Conservation (phyloP, 2,329 filamentous ascomycete genomes). For the Pseudogymnoascus sp. region DNA sequence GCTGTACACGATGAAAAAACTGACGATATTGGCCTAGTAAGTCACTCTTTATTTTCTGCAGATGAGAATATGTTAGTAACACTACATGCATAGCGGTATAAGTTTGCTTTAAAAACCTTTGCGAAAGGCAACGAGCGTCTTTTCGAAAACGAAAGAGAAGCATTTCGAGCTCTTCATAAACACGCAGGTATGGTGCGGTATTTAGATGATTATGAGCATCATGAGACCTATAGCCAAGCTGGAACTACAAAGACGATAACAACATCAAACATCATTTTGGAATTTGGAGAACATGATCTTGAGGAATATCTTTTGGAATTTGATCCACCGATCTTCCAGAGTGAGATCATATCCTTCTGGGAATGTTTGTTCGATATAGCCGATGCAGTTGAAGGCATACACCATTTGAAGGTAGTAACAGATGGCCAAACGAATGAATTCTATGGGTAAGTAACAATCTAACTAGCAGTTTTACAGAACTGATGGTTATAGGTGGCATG, state of each 20-base stretch:
- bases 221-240: not conserved
- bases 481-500: slow-evolving; percentile 30
- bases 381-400: slow-evolving; percentile 24
- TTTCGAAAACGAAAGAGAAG: slow-evolving; percentile 27
- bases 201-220: slow-evolving; percentile 24
- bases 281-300: slow-evolving; percentile 31
- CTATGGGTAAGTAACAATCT: slow-evolving; percentile 18
- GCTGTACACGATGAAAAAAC: not conserved
- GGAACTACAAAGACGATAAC: not conserved
- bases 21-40: not conserved
- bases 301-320: slow-evolving; percentile 24
- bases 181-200: slow-evolving; percentile 26
- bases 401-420: slow-evolving; percentile 17
- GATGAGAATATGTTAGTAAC: slow-evolving; percentile 14
- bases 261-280: slow-evolving; percentile 30
- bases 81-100: slow-evolving; percentile 19
- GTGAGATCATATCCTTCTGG: slow-evolving; percentile 29
- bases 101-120: slow-evolving; percentile 29
- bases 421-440: slow-evolving; percentile 12
- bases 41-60: not conserved
- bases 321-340: slow-evolving; percentile 23
- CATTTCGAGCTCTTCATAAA: slow-evolving; percentile 24
- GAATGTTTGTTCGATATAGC: slow-evolving; percentile 27
- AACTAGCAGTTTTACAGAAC: not conserved
- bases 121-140: slow-evolving; percentile 13